Base-by-base conservation (phyloP, 2,329 filamentous ascomycete genomes). In the Herpotrichia juniperi region DNA sequence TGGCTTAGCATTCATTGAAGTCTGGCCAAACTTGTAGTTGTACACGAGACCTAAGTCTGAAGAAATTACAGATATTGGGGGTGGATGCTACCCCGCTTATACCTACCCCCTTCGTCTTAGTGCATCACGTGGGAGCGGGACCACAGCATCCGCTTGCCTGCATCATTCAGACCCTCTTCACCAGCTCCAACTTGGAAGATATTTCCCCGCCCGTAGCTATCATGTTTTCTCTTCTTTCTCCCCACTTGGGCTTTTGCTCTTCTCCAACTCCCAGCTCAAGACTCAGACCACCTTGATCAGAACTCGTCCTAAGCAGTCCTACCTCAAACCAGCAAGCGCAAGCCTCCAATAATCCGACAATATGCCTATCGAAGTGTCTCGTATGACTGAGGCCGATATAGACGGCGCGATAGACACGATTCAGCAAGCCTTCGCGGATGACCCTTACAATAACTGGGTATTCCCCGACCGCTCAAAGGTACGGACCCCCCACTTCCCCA, bases 381-480 rank as follows among this genome's bases (percentile, higher is more conserved):
- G 76, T 8, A 79, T 89, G 62, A 79, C 78, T 1, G 77, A 83
- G 58, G 64, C 69, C 43, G 87, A 89, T 59, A 88, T 89, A 46
- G 80, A 85, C 22, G 83, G 81, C 7, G 85, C 84, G 19, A 82
- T 89, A 45, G 79, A 82, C 32, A 87, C 84, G 39, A 85, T 89
- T 42, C 87, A 90, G 63, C 77, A 82, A 61, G 86, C 86, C 0
- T 89, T 89, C 65, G 81, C 79, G 5, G 79, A 85, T 10, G 87
- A 89, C 61, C 87, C 87, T 0, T 89, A 88, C 63, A 86, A 85
- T 61, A 74, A 76, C 17, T 89, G 86, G 86, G 79, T 86, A 7
- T 89, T 84, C 53, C 75, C 78, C 26, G 83, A 87, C 62, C 77
- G 79, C 37, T 71, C 76, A 25, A 83, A 83, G 68, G 84, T 83